Base-by-base conservation (phyloP, 1,284 basidiomycete genomes). In the Trichosporon ovoides region DNA sequence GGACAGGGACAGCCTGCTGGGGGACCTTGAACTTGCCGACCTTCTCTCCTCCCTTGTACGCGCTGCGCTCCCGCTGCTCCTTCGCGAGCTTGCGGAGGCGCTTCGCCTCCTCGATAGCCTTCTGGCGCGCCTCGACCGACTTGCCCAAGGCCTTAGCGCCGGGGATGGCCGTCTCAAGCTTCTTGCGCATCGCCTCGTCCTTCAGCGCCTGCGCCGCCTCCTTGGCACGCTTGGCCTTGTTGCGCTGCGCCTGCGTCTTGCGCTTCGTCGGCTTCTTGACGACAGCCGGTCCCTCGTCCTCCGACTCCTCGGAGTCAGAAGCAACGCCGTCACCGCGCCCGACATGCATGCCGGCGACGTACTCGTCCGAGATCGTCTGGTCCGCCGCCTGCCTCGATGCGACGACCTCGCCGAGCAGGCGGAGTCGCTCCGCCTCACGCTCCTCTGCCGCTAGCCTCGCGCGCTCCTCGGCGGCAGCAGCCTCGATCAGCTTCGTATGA, bases 21-120 rank as follows among this genome's bases (percentile, higher is more conserved):
- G 83, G 84, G 0, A 96, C 87, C 48, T 82, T 80, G 68, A 91
- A 84, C 75, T 87, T 90, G 22, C 92, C 87, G 7, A 95, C 65
- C 72, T 83, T 83, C 74, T 84, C 36, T 85, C 89, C 43, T 78
- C 83, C 78, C 13, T 60, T 63, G 48, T 67, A 65, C 28, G 67
- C 67, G 34, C 67, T 31, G 65, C 84, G 88, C 59, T 81, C 80
- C 59, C 84, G 80, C 67, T 91, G 85, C 57, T 83, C 80, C 70
- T 84, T 86, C 2, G 87, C 67, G 36, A 69, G 53, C 65, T 66
- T 69, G 53, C 59, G 61, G 36, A 58, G 53, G 37, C 55, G 50
- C 20, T 64, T 66, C 7, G 66, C 68, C 60, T 74, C 66, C 28
- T 62, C 65, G 48, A 66, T 55, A 7, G 62, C 62, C 19, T 53